Conservation (phyloP, 2,329 filamentous ascomycete species). For the Diaporthe longicolla region DNA sequence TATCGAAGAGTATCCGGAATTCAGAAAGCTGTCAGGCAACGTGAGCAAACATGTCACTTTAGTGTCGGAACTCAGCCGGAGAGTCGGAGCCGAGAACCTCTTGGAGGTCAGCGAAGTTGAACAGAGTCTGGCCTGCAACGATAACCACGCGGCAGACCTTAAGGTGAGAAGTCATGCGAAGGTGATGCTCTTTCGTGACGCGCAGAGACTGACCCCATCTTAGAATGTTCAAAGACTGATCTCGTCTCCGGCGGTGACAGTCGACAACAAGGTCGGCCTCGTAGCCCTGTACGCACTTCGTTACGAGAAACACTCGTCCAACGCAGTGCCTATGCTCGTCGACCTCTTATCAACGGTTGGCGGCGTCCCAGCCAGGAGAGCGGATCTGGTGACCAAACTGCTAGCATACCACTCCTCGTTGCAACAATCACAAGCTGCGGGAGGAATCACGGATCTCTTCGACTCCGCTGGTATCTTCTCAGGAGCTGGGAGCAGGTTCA, state of each 20-base stretch:
- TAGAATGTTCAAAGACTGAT: slow-evolving; percentile 90
- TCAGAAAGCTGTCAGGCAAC: slow-evolving; percentile 95
- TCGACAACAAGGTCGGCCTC: slow-evolving; percentile 88
- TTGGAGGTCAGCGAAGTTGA: slow-evolving; percentile 98
- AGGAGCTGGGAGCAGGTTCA: slow-evolving; percentile 88
- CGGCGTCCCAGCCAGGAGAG: slow-evolving; percentile 81
- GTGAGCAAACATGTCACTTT: slow-evolving; percentile 98
- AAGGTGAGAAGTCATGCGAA: slow-evolving; percentile 70
- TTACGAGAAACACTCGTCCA: slow-evolving; percentile 89
- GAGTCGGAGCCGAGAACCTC: slow-evolving; percentile 86
- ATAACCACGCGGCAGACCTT: slow-evolving; percentile 92
- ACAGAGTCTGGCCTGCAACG: slow-evolving; percentile 96
- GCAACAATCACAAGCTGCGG: slow-evolving; percentile 80
- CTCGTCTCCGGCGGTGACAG: slow-evolving; percentile 80
- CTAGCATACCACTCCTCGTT: slow-evolving; percentile 89
- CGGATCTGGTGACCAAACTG: slow-evolving; percentile 85
- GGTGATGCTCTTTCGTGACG: not conserved
- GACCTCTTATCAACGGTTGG: slow-evolving; percentile 89
- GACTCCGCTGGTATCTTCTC: slow-evolving; percentile 93
- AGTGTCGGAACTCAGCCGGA: slow-evolving; percentile 91
- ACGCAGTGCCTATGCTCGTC: slow-evolving; percentile 85
- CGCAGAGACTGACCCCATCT: slow-evolving; percentile 22
- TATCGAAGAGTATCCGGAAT: slow-evolving; percentile 98
- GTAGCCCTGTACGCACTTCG: slow-evolving; percentile 96
- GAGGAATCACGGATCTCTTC: slow-evolving; percentile 91